phyloP scores from a whole-genome alignment of 495 filamentous ascomycete genomes.

The Cercophora scortea region DNA sequence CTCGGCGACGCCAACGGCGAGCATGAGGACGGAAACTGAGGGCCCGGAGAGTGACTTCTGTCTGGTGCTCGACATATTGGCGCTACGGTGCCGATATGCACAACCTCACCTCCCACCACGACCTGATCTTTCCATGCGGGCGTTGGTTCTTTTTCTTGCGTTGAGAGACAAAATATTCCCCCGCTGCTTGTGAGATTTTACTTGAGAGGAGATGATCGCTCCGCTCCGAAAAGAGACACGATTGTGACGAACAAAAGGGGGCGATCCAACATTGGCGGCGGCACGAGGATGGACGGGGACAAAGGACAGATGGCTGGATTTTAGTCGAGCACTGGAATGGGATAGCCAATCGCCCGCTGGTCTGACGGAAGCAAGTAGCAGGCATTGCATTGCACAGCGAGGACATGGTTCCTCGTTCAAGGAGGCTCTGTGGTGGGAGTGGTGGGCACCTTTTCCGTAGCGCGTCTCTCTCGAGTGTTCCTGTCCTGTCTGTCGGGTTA shows the following conservation, averaged over 20 bases:
- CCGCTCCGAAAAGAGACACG: constrained; percentile 9
- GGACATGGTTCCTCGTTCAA: no score
- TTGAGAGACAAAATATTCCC: constrained; percentile 32
- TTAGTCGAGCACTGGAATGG: no score
- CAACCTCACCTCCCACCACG: constrained; percentile 9
- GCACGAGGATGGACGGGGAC: background rate
- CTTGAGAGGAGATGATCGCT: constrained; percentile 15
- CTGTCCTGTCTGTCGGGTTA: no score
- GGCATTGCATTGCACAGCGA: no score
- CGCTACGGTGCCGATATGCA: constrained; percentile 11
- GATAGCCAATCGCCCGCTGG: no score
- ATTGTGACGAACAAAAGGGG: background rate
- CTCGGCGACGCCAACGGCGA: constrained; percentile 42
- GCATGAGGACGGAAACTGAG: constrained; percentile 30
- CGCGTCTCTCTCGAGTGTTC: no score
- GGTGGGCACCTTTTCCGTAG: no score
- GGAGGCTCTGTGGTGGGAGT: no score
- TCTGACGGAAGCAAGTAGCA: no score
- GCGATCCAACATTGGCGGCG: background rate
- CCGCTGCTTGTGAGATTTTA: constrained; percentile 21
- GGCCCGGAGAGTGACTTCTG: background rate
- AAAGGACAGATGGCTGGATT: no score
- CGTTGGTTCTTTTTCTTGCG: constrained; percentile 30
- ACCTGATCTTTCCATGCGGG: constrained; percentile 22
- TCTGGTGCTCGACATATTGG: background rate